Evolutionary conservation across 2,329 filamentous ascomycete species (phyloP).

Genomic region (Fonsecaea erecta): DNA sequence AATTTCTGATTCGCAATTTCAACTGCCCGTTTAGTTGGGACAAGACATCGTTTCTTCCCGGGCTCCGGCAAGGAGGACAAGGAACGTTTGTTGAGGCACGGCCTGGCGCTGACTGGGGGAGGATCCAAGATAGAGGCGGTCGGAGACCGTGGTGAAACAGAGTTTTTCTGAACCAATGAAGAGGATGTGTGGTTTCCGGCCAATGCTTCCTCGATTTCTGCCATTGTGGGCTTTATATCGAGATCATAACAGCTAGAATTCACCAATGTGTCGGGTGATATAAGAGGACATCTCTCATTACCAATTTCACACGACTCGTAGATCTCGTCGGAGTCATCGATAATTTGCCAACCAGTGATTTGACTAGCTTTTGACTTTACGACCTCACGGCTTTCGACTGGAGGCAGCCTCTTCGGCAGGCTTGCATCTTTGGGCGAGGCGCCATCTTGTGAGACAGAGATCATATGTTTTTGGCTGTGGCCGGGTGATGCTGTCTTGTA

Average conservation of each 20-base stretch:
- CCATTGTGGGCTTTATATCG: not conserved
- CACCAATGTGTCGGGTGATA: not conserved
- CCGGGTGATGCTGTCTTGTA: not conserved
- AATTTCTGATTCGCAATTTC: slow-evolving; percentile 15
- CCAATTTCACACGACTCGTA: slow-evolving; percentile 18
- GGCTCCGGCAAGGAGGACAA: not conserved
- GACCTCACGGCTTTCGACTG: slow-evolving; percentile 25
- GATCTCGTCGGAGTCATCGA: slow-evolving; percentile 22
- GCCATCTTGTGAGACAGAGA: not conserved
- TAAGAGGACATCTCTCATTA: not conserved
- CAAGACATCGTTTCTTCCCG: slow-evolving; percentile 15
- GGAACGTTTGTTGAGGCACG: not conserved
- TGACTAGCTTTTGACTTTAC: slow-evolving; percentile 13
- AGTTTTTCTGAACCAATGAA: not conserved
- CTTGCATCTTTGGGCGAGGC: not conserved
- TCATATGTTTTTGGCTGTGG: not conserved
- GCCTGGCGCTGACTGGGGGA: not conserved
- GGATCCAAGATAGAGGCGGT: not conserved
- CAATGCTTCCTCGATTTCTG: not conserved
- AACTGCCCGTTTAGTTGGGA: slow-evolving; percentile 14
- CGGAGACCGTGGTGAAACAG: not conserved
- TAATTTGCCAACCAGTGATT: slow-evolving; percentile 13
- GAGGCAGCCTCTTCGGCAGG: slow-evolving; percentile 18
- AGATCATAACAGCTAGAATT: not conserved
- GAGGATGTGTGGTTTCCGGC: not conserved